Base-by-base conservation (phyloP, 176 grass and related monocot species). In the Rhynchospora pubera region DNA sequence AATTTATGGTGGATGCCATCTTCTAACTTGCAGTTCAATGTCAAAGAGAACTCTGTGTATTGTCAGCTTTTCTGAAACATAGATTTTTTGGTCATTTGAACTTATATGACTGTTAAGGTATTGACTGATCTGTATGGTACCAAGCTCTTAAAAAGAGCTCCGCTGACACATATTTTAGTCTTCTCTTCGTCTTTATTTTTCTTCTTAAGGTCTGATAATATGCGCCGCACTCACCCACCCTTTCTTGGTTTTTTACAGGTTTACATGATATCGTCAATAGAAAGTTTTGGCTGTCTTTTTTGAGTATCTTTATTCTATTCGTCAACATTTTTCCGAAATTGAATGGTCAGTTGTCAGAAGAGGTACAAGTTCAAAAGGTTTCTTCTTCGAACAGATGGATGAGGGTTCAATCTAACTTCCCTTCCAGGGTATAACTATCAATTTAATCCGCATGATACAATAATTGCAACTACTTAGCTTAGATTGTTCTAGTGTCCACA, bases 261-360 rank as follows among this genome's bases (percentile, higher is more conserved):
- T 82, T 66, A 44, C 8, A 6, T 14, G 28, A 15, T 23, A 50
- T 30, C 28, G n/a, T 26, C 4, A 66, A 13, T 26, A 82, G 42
- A 30, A 51, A 82, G 14, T 50, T 82, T 28, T 65, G 59, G 61
- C 47, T 52, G 59, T 66, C 52, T 53, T 82, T 53, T 65, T 53
- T 82, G 42, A 42, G 59, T 82, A 50, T 82, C 3, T 46, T 50
- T 28, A 30, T 82, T 50, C 14, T 82, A 34, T 82, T 66, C 67
- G 62, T 66, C 60, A 82, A 67, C 59, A 65, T 5, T 50, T 65
- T 67, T 28, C 60, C 79, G 8, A 82, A 82, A 62, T 82, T 61
- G 22, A 52, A 66, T 26, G 32, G 59, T 50, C 58, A 82, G 79
- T 39, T 21, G 6, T 82, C 59, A 18, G 32, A 82, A 82, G 43